Conservation (phyloP, 2,329 filamentous ascomycete species). For the Bipolaris zeicola region DNA sequence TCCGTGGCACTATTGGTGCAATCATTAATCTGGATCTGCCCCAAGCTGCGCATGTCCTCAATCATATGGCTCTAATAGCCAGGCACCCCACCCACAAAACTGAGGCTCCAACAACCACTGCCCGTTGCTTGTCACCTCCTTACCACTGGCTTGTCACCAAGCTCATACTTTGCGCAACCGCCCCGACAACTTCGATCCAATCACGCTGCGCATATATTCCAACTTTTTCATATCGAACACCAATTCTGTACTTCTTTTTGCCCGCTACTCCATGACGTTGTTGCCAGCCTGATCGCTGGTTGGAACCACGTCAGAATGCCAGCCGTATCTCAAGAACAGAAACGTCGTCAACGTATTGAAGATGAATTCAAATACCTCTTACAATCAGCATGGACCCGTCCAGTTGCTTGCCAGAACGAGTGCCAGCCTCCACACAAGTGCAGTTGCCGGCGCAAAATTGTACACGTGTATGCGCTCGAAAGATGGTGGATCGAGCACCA, state of each 20-base stretch:
- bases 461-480: neutral
- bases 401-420: neutral
- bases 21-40: neutral
- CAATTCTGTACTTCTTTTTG: neutral
- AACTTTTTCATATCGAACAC: neutral
- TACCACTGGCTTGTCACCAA: neutral
- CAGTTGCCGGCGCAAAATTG: neutral
- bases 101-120: neutral
- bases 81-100: neutral
- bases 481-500: neutral
- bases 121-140: neutral
- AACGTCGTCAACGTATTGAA: neutral
- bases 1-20: slow-evolving; percentile 9
- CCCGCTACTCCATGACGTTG: neutral
- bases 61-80: neutral
- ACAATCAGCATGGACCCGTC: neutral
- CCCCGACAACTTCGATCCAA: neutral
- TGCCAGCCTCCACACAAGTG: neutral
- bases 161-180: neutral
- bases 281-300: slow-evolving; percentile 6
- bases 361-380: neutral
- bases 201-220: neutral
- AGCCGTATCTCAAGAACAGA: neutral
- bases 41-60: neutral
- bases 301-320: slow-evolving; percentile 12